Evolutionary conservation across 2,329 filamentous ascomycete species (phyloP).

Genomic region (Stachybotrys chlorohalonatus): DNA sequence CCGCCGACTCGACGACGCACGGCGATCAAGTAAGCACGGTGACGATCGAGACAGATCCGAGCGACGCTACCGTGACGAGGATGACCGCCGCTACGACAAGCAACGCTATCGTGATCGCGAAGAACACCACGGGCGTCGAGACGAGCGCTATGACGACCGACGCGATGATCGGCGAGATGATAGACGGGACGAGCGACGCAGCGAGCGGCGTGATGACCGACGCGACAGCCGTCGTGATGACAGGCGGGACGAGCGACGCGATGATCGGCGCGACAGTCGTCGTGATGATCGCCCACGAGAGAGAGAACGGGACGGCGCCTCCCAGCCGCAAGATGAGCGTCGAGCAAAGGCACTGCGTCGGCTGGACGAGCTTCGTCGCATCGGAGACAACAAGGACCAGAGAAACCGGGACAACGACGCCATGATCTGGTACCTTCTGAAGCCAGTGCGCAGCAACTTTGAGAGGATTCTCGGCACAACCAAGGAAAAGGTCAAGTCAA

Average conservation of each 20-base stretch:
- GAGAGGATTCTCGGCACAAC: slow-evolving; percentile 51
- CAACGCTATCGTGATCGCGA: slow-evolving; percentile 21
- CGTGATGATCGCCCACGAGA: slow-evolving; percentile 13
- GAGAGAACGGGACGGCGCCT: slow-evolving; percentile 13
- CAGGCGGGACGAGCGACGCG: slow-evolving; percentile 9
- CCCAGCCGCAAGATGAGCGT: slow-evolving; percentile 28
- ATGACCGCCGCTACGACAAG: slow-evolving; percentile 21
- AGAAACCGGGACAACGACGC: slow-evolving; percentile 34
- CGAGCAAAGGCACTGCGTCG: slow-evolving; percentile 30
- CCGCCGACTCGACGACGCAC: slow-evolving; percentile 29
- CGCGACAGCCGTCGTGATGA: slow-evolving; percentile 12
- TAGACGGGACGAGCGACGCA: slow-evolving; percentile 8
- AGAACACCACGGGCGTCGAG: slow-evolving; percentile 10
- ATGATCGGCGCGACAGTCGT: slow-evolving; percentile 6
- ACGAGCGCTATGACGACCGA: slow-evolving; percentile 5
- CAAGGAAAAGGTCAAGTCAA: slow-evolving; percentile 51
- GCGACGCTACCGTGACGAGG: slow-evolving; percentile 19
- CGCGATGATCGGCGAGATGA: slow-evolving; percentile 14
- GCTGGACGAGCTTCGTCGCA: slow-evolving; percentile 32
- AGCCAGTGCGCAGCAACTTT: slow-evolving; percentile 52
- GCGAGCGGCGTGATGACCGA: slow-evolving; percentile 11
- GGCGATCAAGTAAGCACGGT: slow-evolving; percentile 25
- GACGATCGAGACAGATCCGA: slow-evolving; percentile 27
- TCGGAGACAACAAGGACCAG: slow-evolving; percentile 41
- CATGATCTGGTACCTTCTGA: slow-evolving; percentile 41